Percentiles rank a stretch among this genome's conserved stretches.
These are phyloP conservation scores for Cylindrotheca closterium DNA, from an alignment of 108 stramenopile species.

Conservation along the genomic window DNA sequence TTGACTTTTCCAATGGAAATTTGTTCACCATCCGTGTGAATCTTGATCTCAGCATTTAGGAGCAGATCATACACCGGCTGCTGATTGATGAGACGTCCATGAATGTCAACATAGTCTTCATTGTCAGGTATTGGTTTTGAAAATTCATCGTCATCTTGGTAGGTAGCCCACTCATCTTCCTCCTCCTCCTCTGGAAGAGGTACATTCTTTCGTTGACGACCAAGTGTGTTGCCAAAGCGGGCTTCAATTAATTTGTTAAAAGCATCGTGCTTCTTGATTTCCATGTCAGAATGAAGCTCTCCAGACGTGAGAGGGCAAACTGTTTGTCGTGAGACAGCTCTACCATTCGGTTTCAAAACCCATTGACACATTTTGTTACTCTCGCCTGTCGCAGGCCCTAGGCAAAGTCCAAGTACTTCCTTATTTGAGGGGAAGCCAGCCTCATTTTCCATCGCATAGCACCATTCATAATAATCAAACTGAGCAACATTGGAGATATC, in stretches of 20 bases:
- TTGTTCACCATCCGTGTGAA: conserved; percentile 9
- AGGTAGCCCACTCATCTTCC: conserved; percentile 12
- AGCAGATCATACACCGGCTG: conserved; percentile 28
- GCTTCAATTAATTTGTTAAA: conserved; percentile 6
- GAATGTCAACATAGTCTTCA: conserved; percentile 26
- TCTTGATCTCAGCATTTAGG: conserved; percentile 45
- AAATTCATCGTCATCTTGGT: conserved; percentile 22
- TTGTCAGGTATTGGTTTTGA: conserved; percentile 8
- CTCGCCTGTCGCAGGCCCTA: conserved; percentile 37
- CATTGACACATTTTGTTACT: conserved; percentile 44
- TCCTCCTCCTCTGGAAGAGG: neutral
- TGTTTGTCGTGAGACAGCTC: conserved; percentile 25
- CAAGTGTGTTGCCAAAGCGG: conserved; percentile 15
- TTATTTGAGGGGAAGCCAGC: too few species aligned
- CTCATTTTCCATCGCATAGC: conserved; percentile 18
- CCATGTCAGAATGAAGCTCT: neutral
- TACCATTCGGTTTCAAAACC: conserved; percentile 31
- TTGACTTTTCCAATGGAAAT: conserved; percentile 30
- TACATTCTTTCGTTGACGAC: too few species aligned
- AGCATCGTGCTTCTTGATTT: too few species aligned
- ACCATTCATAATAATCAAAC: conserved; percentile 52
- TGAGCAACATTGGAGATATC: conserved; percentile 45
- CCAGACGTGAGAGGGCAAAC: conserved; percentile 16
- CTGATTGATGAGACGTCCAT: conserved; percentile 10
- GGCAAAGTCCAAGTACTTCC: conserved; percentile 19